Base-by-base conservation (phyloP, 106 monocot species). In the Triglochin maritima region DNA sequence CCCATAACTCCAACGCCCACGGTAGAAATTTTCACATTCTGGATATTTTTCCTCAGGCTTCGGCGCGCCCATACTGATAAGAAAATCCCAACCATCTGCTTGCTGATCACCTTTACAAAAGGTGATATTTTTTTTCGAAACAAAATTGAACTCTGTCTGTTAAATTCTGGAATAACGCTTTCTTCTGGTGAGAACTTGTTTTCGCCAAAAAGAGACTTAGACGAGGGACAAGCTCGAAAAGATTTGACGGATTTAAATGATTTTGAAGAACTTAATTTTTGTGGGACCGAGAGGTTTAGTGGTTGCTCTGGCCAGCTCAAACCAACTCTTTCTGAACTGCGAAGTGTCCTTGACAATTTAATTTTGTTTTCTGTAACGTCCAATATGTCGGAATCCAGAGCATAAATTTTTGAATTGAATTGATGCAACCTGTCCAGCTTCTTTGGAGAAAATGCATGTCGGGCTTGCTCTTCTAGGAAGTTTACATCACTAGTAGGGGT, bases 1-100 rank as follows among this genome's bases (percentile, higher is more conserved):
- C 95, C 95, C 95, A 96, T 96, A 46, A 81, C 82, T 57, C 95
- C 95, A 65, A 96, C 95, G 7, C 95, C 95, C 44, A 96, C 90
- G n/a, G 87, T 85, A 11, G 90, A 87, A 15, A 96, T 85, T 76
- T 87, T 90, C 75, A 96, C 17, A 66, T 90, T 96, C 57, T 86
- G 95, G 63, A 96, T 82, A 71, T 88, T 70, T 62, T 85, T 88
- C 41, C 80, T 54, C 57, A 96, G 62, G 43, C 77, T 67, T 44
- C 90, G 73, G 15, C 87, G 81, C 3, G 85, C 90, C 95, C 95
- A 96, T 29, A 96, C 71, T 9, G 90, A 76, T 49, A 88, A 45
- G 60, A 81, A 90, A 50, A 96, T 74, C 44, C 95, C 95, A 47
- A 96, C 87, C 90, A 96, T 88, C 72, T 96, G 90, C 71, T 96